Percentiles rank a stretch among this genome's conserved stretches.
These are phyloP conservation scores for Lojkania enalia DNA, from an alignment of 2,329 filamentous ascomycete genomes.

Conservation along the genomic window DNA sequence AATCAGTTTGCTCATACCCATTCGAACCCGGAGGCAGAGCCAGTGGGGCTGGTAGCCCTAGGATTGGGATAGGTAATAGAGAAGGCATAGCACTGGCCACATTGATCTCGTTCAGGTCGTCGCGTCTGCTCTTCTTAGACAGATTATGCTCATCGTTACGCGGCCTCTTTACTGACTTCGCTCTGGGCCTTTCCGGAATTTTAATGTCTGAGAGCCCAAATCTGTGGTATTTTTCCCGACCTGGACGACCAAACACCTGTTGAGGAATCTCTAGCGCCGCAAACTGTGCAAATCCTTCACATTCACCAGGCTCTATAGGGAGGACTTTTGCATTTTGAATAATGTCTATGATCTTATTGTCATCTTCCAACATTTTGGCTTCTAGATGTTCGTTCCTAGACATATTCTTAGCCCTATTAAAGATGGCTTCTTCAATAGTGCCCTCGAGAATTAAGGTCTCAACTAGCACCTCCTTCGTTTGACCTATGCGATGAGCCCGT, in stretches of 20 bases:
- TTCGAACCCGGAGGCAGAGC: too few relatives aligned
- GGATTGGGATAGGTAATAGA: too few relatives aligned
- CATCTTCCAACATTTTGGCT: slow-evolving; percentile 62
- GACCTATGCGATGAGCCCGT: slow-evolving; percentile 83
- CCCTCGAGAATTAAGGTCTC: slow-evolving; percentile 81
- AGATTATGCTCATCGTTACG: too few relatives aligned
- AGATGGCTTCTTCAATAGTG: slow-evolving; percentile 83
- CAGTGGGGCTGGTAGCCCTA: too few relatives aligned
- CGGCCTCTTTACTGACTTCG: too few relatives aligned
- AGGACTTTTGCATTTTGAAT: slow-evolving; percentile 61
- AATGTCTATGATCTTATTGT: slow-evolving; percentile 60
- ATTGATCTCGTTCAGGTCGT: too few relatives aligned
- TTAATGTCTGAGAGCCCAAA: slow-evolving; percentile 6
- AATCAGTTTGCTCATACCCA: too few relatives aligned
- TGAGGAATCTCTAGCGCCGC: slow-evolving; percentile 48
- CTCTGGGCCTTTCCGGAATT: slow-evolving; percentile 1
- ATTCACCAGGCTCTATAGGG: slow-evolving; percentile 42
- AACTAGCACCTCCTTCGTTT: slow-evolving; percentile 75
- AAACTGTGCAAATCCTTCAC: slow-evolving; percentile 41
- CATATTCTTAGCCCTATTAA: slow-evolving; percentile 74
- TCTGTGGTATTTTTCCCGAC: slow-evolving; percentile 12
- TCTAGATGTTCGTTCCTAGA: slow-evolving; percentile 61
- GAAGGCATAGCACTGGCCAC: too few relatives aligned
- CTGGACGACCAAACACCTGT: slow-evolving; percentile 50
- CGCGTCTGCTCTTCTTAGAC: too few relatives aligned